Conservation (phyloP, 2,329 filamentous ascomycete species). For the Mariannaea sp. region DNA sequence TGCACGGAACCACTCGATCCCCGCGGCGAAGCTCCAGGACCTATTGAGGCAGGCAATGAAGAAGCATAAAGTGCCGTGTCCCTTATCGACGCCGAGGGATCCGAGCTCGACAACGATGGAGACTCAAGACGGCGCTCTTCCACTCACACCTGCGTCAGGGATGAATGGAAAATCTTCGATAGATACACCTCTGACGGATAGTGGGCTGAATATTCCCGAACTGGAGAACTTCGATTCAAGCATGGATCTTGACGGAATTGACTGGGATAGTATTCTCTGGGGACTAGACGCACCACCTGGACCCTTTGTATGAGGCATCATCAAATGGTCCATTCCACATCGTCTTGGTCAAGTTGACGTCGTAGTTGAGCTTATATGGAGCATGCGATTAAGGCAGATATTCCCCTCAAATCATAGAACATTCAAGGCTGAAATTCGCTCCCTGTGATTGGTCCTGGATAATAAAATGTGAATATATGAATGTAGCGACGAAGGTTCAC, state of each 20-base stretch:
- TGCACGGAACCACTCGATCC: slow-evolving; percentile 38
- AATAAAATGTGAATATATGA: no score
- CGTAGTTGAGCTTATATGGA: background rate
- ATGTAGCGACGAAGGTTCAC: no score
- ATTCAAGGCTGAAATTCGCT: background rate
- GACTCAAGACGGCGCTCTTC: slow-evolving; percentile 18
- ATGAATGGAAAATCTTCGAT: slow-evolving; percentile 17
- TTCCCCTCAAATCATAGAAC: background rate
- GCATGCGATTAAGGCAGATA: background rate
- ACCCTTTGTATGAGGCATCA: slow-evolving; percentile 10
- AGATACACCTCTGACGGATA: slow-evolving; percentile 13
- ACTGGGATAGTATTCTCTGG: slow-evolving; percentile 45
- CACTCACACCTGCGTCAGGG: slow-evolving; percentile 40
- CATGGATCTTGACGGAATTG: slow-evolving; percentile 43
- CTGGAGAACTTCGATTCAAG: slow-evolving; percentile 37
- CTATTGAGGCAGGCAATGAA: slow-evolving; percentile 40
- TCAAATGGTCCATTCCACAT: background rate
- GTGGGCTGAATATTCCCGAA: slow-evolving; percentile 29
- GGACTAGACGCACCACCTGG: slow-evolving; percentile 43
- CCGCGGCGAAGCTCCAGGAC: slow-evolving; percentile 40
- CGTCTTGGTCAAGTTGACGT: background rate
- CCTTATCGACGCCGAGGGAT: slow-evolving; percentile 12
- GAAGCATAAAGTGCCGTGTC: slow-evolving; percentile 38
- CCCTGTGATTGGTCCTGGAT: no score
- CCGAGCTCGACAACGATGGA: background rate